phyloP scores from a whole-genome alignment of 2,329 filamentous ascomycete genomes.

The Hansfordia pulvinata region DNA sequence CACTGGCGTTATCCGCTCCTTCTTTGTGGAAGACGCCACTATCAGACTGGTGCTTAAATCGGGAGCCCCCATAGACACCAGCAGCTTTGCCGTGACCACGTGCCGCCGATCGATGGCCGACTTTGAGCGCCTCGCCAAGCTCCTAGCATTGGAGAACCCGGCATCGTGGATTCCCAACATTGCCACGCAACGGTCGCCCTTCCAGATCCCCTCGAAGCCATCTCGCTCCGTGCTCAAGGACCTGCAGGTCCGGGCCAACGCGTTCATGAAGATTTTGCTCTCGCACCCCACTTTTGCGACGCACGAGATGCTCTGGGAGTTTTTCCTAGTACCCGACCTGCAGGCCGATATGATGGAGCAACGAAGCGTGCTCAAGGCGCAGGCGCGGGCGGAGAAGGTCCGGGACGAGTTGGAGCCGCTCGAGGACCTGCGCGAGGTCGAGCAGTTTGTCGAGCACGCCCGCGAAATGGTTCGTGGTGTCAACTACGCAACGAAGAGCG shows the following conservation, averaged over 20 bases:
- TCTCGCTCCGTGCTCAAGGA: constrained; percentile 79
- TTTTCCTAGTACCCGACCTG: constrained; percentile 91
- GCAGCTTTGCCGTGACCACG: constrained; percentile 86
- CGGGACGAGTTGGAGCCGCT: constrained; percentile 81
- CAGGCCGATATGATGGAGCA: constrained; percentile 83
- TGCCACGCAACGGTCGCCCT: constrained; percentile 67
- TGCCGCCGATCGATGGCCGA: constrained; percentile 78
- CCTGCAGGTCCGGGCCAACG: constrained; percentile 74
- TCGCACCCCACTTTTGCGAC: constrained; percentile 85
- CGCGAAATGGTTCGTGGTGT: constrained; percentile 79
- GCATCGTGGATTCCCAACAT: constrained; percentile 87
- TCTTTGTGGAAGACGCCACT: constrained; percentile 93
- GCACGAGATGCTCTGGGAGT: constrained; percentile 98
- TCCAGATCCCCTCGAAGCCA: constrained; percentile 85
- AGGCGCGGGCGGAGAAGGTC: constrained; percentile 69
- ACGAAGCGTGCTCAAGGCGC: constrained; percentile 74
- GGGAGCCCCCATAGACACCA: constrained; percentile 67
- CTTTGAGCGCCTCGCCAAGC: constrained; percentile 79
- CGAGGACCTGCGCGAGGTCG: constrained; percentile 73
- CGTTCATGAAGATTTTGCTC: constrained; percentile 76
- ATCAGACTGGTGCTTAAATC: constrained; percentile 91
- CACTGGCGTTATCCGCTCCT: constrained; percentile 85
- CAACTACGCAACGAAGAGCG: constrained; percentile 68
- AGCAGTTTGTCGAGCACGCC: constrained; percentile 84
- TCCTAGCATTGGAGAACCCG: constrained; percentile 78